Base-by-base conservation (phyloP, 768 basidiomycete genomes). In the Agaricus subrufescens region DNA sequence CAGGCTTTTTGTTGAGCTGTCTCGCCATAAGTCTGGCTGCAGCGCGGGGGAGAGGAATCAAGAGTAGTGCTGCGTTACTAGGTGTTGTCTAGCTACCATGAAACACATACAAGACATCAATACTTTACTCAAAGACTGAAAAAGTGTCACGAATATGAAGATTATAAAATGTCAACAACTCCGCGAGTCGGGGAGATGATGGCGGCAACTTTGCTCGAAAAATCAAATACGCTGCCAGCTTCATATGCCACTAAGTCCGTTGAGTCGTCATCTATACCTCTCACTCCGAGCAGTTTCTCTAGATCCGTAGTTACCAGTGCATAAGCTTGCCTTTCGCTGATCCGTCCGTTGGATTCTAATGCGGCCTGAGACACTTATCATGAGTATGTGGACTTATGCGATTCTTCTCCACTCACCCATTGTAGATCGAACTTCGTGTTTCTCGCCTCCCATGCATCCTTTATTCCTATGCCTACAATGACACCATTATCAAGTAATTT, bases 1-100 rank as follows among this genome's bases (percentile, higher is more conserved):
- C 88, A 2, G 91, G 90, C 1, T 94, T 91, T 65, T 64, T 94
- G 50, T 68, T 94, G 45, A 93, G 91, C 66, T 92, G 91, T 64
- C 74, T 92, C 46, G 85, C 79, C 3, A 92, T 94, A 54, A 86
- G 89, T 62, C 71, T 91, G 31, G 81, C 82, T 29, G 91, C 89
- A 55, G 83, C 87, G 12, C 77, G 83, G 59, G 84, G 86, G 12
- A 76, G 87, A 63, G 86, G 85, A 31, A 79, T 89, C 62, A 86
- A 77, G 68, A 78, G 76, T 58, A 77, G 81, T 39, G 83, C 84
- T n/a, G 79, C 82, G 52, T 74, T 90, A 26, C 77, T 90, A 26
- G 88, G 87, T 10, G 86, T 86, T 39, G 84, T 79, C 64, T 50
- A 50, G 25, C 80, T 42, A 26, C 46, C 30, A 30, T 69, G n/a